Percentiles rank a stretch among this genome's conserved stretches.
These are phyloP conservation scores for Pseudocercospora fijiensis DNA, from an alignment of 2,329 filamentous ascomycete species.

Conservation along the genomic window DNA sequence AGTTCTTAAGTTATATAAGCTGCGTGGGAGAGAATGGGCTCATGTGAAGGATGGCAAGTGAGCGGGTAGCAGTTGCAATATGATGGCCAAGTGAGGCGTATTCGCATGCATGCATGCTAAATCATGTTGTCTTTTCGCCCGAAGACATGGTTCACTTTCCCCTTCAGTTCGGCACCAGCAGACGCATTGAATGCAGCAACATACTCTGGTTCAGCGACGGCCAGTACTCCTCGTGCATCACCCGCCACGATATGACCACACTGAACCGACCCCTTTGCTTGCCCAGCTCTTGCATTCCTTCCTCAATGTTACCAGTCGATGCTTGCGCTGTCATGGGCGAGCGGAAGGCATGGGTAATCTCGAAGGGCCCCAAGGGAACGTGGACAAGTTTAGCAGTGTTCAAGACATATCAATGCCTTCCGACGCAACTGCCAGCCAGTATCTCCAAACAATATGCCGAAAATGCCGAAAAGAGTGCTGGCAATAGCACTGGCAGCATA, in stretches of 20 bases:
- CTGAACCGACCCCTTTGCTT: conserved; percentile 17
- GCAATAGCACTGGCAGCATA: conserved; percentile 36
- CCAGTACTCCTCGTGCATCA: conserved; percentile 12
- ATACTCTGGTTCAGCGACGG: conserved; percentile 17
- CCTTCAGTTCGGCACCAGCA: neutral
- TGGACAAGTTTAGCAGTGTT: neutral
- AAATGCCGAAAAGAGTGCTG: conserved; percentile 34
- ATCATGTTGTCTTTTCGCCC: neutral
- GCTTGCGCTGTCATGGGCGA: conserved; percentile 23
- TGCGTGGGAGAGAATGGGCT: too few relatives aligned
- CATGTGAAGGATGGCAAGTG: neutral
- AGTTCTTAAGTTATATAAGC: neutral
- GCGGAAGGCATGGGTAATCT: conserved; percentile 39
- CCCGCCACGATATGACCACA: conserved; percentile 15
- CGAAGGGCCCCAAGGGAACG: conserved; percentile 37
- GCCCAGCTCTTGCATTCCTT: conserved; percentile 10
- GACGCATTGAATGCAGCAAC: neutral
- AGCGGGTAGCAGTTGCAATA: neutral
- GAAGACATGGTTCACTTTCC: neutral
- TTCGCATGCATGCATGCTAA: neutral
- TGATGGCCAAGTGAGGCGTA: too few relatives aligned
- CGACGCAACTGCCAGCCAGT: conserved; percentile 35
- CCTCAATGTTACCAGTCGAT: neutral
- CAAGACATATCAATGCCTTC: conserved; percentile 20
- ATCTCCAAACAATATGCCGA: conserved; percentile 37